Evolutionary conservation across 116 monocot species (phyloP), one percentile per base, ranked within the genome.

Genomic region (Zostera marina): DNA sequence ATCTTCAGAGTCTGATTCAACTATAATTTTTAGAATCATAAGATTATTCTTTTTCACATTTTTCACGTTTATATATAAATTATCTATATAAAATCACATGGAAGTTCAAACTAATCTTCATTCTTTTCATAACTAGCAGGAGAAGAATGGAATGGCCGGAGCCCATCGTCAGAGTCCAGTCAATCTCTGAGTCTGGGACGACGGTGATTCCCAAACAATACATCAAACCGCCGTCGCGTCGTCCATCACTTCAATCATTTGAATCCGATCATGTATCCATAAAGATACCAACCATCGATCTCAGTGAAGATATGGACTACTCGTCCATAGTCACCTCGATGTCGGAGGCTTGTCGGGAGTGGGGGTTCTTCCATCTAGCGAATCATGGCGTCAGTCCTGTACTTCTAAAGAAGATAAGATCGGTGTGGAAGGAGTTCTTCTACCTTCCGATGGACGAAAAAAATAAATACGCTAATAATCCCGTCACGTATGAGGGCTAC

Each of bases 281-380:
- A 8, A 58, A 23, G 53, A 72, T 81, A 47, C 87, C 87, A 0
- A 45, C 64, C 44, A n/a, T 82, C 23, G 74, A 82, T 56, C 68
- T 79, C 20, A 45, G 13, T 22, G 9, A 32, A 10, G 16, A 42
- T 58, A 38, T 23, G 53, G 9, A 17, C 15, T 5, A 62, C 54
- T n/a, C n/a, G n/a, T n/a, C n/a, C 15, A 49, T 43, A 5, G 54
- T 72, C 15, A 22, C 14, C 13, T 65, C 58, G 12, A 52, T 89
- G 19, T 51, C 66, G 25, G 55, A 63, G 0, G 90, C 79, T 0
- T 84, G 81, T 72, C 42, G 38, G 57, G 74, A 81, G 40, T 90
- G 90, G 90, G 90, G 88, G 1, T 79, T 87, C 79, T 87, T 87
- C 67, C 79, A 76, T 46, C 77, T 62, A 17, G 72, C 74, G 45